Base-by-base conservation (phyloP, 2,329 filamentous ascomycete species). In the Metarhizium rileyi region DNA sequence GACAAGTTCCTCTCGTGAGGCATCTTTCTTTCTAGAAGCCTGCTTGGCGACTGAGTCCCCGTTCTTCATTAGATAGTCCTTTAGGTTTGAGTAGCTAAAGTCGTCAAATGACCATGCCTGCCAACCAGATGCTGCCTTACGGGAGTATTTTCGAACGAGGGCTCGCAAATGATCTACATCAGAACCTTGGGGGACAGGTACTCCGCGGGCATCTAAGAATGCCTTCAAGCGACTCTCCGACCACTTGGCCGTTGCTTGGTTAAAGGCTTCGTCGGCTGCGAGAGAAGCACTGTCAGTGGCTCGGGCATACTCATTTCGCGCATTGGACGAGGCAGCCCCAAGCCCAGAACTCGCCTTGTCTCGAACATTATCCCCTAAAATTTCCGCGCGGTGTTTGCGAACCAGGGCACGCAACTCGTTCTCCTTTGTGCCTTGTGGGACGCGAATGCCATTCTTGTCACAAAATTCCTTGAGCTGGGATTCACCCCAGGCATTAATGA, bases 401-500 rank as follows among this genome's bases (percentile, higher is more conserved):
- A 91, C 85, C 54, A 97, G 79, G 48, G 91, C 90, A 48, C 94
- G 75, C 25, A 97, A 78, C 68, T 98, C 91, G 61, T 96, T 94
- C 58, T 81, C 74, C 74, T 86, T 90, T 62, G 87, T 94, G 44
- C 91, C 93, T 64, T 97, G 91, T 9, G 93, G 93, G 46, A 96
- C 88, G 12, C 63, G 66, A 63, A 98, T 86, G 51, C 82, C 81
- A 59, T 97, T 93, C 76, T 90, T 88, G 72, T 97, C 91, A 49
- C 83, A 83, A 73, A 93, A 97, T 55, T 88, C 84, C 77, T 97
- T 97, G 65, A 98, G 77, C 66, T 95, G 76, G 38, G 78, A 78
- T 62, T 96, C 90, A 61, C 86, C 84, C 93, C 93, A 98, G 4
- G 87, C 83, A 59, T 95, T 84, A 61, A 97, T 86, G 48, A 96